Percentiles rank a stretch among this genome's conserved stretches.
phyloP scores from a whole-genome alignment of 129 eudicot genomes.

The Daucus carota region DNA sequence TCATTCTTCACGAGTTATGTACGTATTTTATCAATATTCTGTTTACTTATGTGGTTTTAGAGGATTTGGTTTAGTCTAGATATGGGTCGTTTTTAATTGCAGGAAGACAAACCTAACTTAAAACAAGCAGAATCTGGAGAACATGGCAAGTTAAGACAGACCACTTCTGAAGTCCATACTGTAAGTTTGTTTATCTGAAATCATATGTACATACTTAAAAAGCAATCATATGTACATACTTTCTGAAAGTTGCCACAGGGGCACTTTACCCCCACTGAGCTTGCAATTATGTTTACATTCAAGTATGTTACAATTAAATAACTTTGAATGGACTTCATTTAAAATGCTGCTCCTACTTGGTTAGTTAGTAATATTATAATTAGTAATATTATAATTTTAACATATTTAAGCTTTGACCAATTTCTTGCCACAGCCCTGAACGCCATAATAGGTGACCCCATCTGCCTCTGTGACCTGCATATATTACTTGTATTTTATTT shows the following conservation, averaged over 20 bases:
- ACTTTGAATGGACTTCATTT: neutral
- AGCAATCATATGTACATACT: too few species aligned
- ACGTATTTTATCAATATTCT: neutral
- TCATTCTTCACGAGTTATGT: neutral
- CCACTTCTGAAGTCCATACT: constrained; percentile 20
- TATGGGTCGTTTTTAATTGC: constrained; percentile 10
- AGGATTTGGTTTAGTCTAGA: neutral
- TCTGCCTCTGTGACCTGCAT: neutral
- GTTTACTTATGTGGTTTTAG: neutral
- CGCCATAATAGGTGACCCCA: neutral
- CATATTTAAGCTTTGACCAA: neutral
- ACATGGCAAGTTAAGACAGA: constrained; percentile 20
- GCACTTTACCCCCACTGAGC: neutral
- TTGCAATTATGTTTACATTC: neutral
- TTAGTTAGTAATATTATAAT: too few species aligned
- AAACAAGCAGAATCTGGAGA: constrained; percentile 18
- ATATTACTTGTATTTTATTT: neutral
- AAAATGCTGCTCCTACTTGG: neutral
- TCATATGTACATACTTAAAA: neutral
- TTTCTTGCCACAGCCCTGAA: neutral
- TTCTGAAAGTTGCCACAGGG: too few species aligned
- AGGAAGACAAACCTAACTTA: constrained; percentile 15
- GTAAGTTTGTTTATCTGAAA: constrained; percentile 31
- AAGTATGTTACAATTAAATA: neutral
- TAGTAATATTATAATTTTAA: neutral